Conservation (phyloP, 2,329 filamentous ascomycete species). For the Didymella glomerata region DNA sequence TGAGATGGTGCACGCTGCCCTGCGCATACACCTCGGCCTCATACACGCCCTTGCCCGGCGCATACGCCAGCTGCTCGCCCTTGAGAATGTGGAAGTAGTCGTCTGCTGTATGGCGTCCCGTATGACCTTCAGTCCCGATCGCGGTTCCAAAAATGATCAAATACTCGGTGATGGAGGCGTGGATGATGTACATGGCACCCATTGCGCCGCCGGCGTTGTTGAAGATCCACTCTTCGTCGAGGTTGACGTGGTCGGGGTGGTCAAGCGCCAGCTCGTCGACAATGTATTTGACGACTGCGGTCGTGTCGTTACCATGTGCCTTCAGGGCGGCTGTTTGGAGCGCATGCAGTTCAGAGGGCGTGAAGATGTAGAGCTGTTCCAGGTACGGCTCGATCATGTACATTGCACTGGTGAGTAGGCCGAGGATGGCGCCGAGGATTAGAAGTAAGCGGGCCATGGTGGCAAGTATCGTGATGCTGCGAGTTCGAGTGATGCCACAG, state of each 20-base stretch:
- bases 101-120: constrained; percentile 87
- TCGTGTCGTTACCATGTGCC: constrained; percentile 78
- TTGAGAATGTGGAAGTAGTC: constrained; percentile 93
- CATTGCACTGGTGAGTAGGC: constrained; percentile 34
- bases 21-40: constrained; percentile 73
- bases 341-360: constrained; percentile 72
- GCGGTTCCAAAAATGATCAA: constrained; percentile 61
- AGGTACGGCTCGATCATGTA: constrained; percentile 43
- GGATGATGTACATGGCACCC: constrained; percentile 90
- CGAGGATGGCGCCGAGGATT: constrained; percentile 35
- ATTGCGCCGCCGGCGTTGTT: constrained; percentile 93
- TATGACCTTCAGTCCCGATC: constrained; percentile 86
- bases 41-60: constrained; percentile 66
- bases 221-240: constrained; percentile 84
- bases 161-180: constrained; percentile 81
- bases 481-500: neutral
- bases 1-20: constrained; percentile 76
- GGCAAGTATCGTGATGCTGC: neutral
- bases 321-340: constrained; percentile 68
- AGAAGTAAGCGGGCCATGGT: constrained; percentile 33
- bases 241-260: constrained; percentile 64
- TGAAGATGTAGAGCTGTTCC: constrained; percentile 74
- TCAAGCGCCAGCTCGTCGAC: constrained; percentile 67
- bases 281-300: constrained; percentile 73
- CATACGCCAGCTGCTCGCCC: constrained; percentile 79